Evolutionary conservation across 2,329 filamentous ascomycete species (phyloP).

Genomic region (Chrysoporthe austroafricana): DNA sequence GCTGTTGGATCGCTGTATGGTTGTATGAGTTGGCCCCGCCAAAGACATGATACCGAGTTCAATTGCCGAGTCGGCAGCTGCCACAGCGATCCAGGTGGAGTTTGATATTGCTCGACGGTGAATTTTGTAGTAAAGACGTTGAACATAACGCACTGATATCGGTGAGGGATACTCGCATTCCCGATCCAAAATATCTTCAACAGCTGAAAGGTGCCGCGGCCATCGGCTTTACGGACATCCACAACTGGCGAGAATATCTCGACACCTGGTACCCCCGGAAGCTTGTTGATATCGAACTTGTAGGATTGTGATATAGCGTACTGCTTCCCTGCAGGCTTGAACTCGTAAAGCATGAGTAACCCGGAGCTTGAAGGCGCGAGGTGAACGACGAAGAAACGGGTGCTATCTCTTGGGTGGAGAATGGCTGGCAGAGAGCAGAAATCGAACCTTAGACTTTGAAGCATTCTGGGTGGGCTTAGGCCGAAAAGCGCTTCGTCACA

Average conservation of each 20-base stretch:
- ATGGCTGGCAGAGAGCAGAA: not conserved
- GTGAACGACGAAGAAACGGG: conserved; percentile 10
- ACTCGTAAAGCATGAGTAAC: conserved; percentile 10
- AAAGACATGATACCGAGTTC: not conserved
- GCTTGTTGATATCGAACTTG: not conserved
- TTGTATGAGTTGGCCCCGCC: conserved; percentile 11
- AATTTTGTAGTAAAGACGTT: conserved; percentile 13
- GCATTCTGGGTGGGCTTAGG: not conserved
- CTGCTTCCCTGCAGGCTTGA: not conserved
- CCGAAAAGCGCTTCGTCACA: not conserved
- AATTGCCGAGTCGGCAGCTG: not conserved
- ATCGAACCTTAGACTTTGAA: not conserved
- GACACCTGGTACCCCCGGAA: too few species aligned
- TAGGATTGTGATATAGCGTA: conserved; percentile 1
- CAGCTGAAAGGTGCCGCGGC: conserved; percentile 16
- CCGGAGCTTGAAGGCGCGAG: not conserved
- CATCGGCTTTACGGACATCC: not conserved
- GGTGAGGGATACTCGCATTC: not conserved
- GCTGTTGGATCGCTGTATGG: not conserved
- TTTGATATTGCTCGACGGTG: not conserved
- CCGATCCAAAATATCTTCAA: not conserved
- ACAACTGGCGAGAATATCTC: not conserved
- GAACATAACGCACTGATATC: conserved; percentile 3
- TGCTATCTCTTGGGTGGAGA: conserved; percentile 7
- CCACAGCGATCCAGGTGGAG: not conserved